Evolutionary conservation across 148 eudicot genomes (phyloP).

Genomic region (Dysphania ambrosioides): DNA sequence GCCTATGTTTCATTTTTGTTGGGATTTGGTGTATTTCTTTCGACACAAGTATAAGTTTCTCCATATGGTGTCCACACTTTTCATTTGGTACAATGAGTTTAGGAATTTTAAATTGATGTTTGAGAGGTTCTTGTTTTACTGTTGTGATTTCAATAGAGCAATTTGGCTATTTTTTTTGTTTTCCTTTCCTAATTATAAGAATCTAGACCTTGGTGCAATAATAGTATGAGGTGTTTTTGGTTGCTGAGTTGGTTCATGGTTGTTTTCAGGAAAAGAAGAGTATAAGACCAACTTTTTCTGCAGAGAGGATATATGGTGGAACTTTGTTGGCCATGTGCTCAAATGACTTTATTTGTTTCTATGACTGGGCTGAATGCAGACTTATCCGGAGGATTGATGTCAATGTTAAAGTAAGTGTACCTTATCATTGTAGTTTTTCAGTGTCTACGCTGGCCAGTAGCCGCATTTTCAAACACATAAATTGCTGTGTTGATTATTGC

Average conservation of each 20-base stretch:
- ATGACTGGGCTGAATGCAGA: constrained; percentile 98
- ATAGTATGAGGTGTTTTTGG: neutral
- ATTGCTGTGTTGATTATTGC: constrained; percentile 26
- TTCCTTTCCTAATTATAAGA: neutral
- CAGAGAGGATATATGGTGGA: constrained; percentile 93
- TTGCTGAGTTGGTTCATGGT: constrained; percentile 13
- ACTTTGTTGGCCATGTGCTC: constrained; percentile 89
- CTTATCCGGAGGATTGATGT: constrained; percentile 92
- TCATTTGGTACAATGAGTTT: neutral
- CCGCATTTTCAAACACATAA: neutral
- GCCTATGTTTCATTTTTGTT: neutral
- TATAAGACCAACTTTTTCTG: constrained; percentile 88
- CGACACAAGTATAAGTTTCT: neutral
- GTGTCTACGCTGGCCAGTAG: neutral
- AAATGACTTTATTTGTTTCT: constrained; percentile 94
- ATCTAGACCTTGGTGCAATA: neutral
- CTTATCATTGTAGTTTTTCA: constrained; percentile 2
- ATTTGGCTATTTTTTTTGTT: no score
- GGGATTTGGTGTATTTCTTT: neutral
- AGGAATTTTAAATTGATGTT: neutral
- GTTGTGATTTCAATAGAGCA: neutral
- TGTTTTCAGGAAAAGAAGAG: constrained; percentile 87
- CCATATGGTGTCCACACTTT: neutral
- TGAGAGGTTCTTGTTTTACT: neutral
- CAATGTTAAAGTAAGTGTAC: constrained; percentile 83